phyloP scores from a whole-genome alignment of 2,329 filamentous ascomycete genomes.

The Trichoderma sp. region DNA sequence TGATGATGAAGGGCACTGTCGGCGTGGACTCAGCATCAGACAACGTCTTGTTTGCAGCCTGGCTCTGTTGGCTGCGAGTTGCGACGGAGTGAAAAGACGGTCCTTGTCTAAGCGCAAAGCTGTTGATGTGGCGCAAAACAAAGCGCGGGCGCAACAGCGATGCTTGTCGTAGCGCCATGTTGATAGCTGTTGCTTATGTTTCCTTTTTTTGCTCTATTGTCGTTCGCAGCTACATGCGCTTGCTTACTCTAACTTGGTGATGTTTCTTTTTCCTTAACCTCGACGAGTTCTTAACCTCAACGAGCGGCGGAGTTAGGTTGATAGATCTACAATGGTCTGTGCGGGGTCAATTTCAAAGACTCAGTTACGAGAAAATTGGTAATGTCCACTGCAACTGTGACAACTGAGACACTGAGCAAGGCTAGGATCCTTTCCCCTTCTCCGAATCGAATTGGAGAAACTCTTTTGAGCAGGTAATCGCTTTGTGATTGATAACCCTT shows the following conservation, averaged over 20 bases:
- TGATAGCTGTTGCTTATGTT: not conserved
- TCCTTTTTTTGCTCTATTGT: not conserved
- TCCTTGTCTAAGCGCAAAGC: not conserved
- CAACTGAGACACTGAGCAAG: not conserved
- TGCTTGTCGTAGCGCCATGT: not conserved
- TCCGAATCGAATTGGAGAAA: not conserved
- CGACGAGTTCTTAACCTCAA: not conserved
- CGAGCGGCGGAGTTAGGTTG: not conserved
- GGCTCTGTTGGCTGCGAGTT: not conserved
- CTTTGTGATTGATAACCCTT: not conserved
- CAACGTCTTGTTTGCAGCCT: not conserved
- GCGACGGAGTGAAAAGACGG: not conserved
- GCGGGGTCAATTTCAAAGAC: conserved; percentile 13
- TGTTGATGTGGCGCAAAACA: not conserved
- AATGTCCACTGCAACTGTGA: conserved; percentile 9
- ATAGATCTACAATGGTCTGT: conserved; percentile 11
- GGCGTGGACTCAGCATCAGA: conserved; percentile 4
- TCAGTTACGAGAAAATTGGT: not conserved
- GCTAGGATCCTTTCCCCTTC: not conserved
- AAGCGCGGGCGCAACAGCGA: not conserved
- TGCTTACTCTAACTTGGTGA: not conserved
- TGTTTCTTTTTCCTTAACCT: not conserved
- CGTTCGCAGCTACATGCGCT: not conserved
- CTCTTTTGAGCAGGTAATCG: not conserved
- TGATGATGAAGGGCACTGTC: conserved; percentile 48